Evolutionary conservation across 805 yeast species (phyloP), one percentile per base, ranked within the genome.

Genomic region (Cyberlindnera subsufficiens): DNA sequence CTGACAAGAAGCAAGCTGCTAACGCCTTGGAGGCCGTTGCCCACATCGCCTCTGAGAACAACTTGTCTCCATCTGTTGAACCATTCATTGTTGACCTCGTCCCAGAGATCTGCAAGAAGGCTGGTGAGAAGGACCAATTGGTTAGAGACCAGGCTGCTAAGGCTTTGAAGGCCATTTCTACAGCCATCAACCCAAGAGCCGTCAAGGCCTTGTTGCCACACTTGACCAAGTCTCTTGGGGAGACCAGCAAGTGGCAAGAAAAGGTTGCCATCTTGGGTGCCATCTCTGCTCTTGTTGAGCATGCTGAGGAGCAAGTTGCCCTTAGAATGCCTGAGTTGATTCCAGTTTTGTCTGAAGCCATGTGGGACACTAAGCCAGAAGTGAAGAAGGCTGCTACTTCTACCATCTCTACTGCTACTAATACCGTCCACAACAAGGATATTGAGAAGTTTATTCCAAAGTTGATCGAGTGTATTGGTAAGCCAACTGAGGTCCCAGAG

Each of bases 311-410:
- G 61, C 99, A 90, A 79, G 77, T 93, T 59, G 96, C 99, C 60
- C 80, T 93, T 64, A 89, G 99, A 81, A 93, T 93, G 98, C 96
- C 98, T 64, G 98, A 93, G 79, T 82, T 93, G 69, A 91, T 93
- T 64, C 99, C 99, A 71, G 93, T 84, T 57, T 77, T 93, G 63
- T 93, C 99, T 60, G 99, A 93, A 78, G 88, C 97, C 63, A 93
- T 93, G 98, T 93, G 99, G 99, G 99, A 93, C 75, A 93, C 99
- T 74, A 93, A 93, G 83, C 77, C 79, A 73, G 98, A 93, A 66
- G 99, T 93, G 67, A 93, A 93, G 84, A 79, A 77, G 59, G 96
- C 95, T 68, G 98, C 99, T 54, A 86, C 93, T 60, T 82, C 82
- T 63, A 88, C 98, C 71, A 89, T 93, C 80, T 78, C 90, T 71